Percentiles rank a stretch among this genome's conserved stretches.
phyloP scores from a whole-genome alignment of 1,284 basidiomycete genomes.

The Ceratobasidium sp. region DNA sequence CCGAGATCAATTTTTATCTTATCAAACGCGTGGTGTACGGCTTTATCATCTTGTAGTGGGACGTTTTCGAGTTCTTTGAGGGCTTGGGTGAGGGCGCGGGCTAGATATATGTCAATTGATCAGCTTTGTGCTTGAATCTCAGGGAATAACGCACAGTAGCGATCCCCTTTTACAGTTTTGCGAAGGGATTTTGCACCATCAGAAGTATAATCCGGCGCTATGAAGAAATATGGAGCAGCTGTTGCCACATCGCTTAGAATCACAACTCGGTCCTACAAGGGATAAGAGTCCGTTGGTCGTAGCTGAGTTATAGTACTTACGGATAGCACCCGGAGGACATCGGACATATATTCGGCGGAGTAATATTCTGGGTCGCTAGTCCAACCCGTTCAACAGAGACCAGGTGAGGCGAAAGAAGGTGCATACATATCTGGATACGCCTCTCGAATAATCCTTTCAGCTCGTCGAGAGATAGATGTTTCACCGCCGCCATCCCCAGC shows the following conservation, averaged over 20 bases:
- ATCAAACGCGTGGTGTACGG: constrained; percentile 14
- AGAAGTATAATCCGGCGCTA: constrained; percentile 71
- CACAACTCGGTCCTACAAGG: constrained; percentile 76
- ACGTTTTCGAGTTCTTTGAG: constrained; percentile 42
- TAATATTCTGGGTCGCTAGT: constrained; percentile 65
- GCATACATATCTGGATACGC: constrained; percentile 49
- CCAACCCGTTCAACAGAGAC: neutral
- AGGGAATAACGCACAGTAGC: constrained; percentile 62
- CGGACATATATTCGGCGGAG: constrained; percentile 66
- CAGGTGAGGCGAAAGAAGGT: neutral
- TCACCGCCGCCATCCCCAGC: neutral
- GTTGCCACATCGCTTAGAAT: constrained; percentile 77
- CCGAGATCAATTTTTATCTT: constrained; percentile 57
- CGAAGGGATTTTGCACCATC: constrained; percentile 71
- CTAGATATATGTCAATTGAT: constrained; percentile 48
- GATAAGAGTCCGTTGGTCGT: neutral
- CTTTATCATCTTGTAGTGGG: constrained; percentile 11
- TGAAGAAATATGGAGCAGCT: constrained; percentile 82
- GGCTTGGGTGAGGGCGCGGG: constrained; percentile 19
- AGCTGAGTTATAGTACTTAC: constrained; percentile 56
- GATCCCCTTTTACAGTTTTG: constrained; percentile 60
- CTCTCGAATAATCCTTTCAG: constrained; percentile 42
- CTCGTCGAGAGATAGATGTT: constrained; percentile 28
- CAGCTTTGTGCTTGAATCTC: constrained; percentile 41
- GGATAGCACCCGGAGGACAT: constrained; percentile 71